Evolutionary conservation across 305 asterid genomes (phyloP).

Genomic region (Fraxinus latifolia): DNA sequence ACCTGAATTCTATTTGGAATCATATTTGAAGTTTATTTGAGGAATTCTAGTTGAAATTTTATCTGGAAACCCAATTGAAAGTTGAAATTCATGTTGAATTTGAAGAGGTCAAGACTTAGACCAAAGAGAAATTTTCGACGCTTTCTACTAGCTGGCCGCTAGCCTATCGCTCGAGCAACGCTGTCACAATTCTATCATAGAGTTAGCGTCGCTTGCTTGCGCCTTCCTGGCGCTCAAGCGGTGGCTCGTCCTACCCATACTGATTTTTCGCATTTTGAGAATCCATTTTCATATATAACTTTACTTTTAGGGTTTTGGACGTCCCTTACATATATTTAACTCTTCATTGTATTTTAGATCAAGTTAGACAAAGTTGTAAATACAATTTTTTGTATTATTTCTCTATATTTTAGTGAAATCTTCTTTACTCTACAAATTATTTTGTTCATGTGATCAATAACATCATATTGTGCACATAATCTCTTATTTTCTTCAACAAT

Average conservation of each 20-base stretch:
- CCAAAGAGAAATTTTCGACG: neutral
- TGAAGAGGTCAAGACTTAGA: neutral
- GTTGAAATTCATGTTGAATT: neutral
- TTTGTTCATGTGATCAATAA: neutral
- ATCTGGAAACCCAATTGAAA: no score
- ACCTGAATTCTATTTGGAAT: neutral
- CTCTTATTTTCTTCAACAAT: neutral
- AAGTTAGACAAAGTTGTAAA: neutral
- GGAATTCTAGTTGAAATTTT: no score
- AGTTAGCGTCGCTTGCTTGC: neutral
- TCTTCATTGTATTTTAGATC: neutral
- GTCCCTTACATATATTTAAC: neutral
- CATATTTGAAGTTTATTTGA: neutral
- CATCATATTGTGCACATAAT: neutral
- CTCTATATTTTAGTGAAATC: neutral
- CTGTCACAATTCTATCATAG: neutral
- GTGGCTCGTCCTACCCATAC: neutral
- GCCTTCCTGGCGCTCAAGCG: neutral
- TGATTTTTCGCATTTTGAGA: neutral
- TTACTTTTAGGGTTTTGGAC: neutral
- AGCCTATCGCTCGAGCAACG: neutral
- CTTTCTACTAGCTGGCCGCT: neutral
- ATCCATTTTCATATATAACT: neutral
- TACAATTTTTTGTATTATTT: neutral
- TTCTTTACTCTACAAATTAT: no score